Base-by-base conservation (phyloP, 148 eudicot genomes). In the Cornus controversa region DNA sequence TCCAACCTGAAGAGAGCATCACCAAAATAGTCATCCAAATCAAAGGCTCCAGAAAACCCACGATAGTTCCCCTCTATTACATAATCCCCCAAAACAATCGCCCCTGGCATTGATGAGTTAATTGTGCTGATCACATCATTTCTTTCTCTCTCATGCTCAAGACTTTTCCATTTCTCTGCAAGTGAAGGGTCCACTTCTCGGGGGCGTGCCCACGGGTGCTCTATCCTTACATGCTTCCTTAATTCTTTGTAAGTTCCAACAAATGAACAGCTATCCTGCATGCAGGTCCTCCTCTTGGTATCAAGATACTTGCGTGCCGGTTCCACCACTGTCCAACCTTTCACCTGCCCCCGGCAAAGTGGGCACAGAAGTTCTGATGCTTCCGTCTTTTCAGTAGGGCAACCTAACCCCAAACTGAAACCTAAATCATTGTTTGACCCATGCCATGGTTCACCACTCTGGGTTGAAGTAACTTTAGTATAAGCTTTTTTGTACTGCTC, bases 311-410 rank as follows among this genome's bases (percentile, higher is more conserved):
- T 81, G 36, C 91, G 87, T 14, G 94, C 90, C 11, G 85, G 83
- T 77, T 85, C 87, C 68, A 90, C 90, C 69, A 89, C 84, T 10
- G 94, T 88, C 91, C 91, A 90, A 14, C 94, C 94, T 60, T 88
- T 90, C 58, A 90, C 94, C 86, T 86, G 89, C 14, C 94, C 94
- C 29, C 94, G 90, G 70, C 94, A 90, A 10, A 89, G 87, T 27
- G 94, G 91, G 54, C 94, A 90, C 34, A 86, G 62, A 63, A 90
- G 89, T 83, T 85, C 87, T 54, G 87, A 79, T 26, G 73, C 80
- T 73, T 83, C 85, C 27, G 27, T 58, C 70, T 75, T 81, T 13
- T 69, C 87, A 20, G 50, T 73, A 6, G 79, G 34, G 62, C 81
- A 78, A 25, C 36, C 85, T 8, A 74, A 50, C 36, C 40, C 76